phyloP scores from a whole-genome alignment of 768 basidiomycete species.

The Exidia glandulosa region DNA sequence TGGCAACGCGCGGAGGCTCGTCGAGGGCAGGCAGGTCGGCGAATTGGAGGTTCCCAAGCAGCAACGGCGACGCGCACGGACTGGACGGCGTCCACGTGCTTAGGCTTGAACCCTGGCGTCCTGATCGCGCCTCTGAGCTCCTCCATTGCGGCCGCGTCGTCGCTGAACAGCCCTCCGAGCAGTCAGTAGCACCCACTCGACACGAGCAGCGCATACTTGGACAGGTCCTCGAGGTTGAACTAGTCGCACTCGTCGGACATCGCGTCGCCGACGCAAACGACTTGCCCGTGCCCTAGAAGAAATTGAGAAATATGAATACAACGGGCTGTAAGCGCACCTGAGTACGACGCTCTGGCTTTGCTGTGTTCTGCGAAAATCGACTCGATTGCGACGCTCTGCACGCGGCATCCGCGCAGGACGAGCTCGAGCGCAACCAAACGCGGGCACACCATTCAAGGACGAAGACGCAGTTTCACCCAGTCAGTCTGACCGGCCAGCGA shows the following conservation, averaged over 20 bases:
- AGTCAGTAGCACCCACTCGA: slow-evolving; percentile 85
- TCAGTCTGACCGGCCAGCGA: slow-evolving; percentile 4
- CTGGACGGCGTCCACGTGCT: too few species aligned
- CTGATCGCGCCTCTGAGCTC: too few species aligned
- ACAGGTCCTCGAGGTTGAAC: slow-evolving; percentile 67
- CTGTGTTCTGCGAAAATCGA: slow-evolving; percentile 54
- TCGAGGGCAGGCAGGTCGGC: slow-evolving; percentile 58
- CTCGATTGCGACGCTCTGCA: too few species aligned
- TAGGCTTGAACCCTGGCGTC: too few species aligned
- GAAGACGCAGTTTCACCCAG: slow-evolving; percentile 19
- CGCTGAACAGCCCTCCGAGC: slow-evolving; percentile 77
- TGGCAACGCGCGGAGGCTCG: slow-evolving; percentile 46
- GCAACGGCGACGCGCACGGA: too few species aligned
- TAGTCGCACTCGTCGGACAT: slow-evolving; percentile 63
- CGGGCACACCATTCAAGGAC: too few species aligned
- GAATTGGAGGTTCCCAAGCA: slow-evolving; percentile 74
- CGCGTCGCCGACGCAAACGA: slow-evolving; percentile 77
- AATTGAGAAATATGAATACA: slow-evolving; percentile 7
- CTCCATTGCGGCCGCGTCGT: too few species aligned
- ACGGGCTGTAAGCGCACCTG: slow-evolving; percentile 38
- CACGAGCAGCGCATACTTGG: slow-evolving; percentile 73
- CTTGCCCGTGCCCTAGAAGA: slow-evolving; percentile 70
- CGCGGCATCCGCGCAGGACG: too few species aligned
- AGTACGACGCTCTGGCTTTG: slow-evolving; percentile 71
- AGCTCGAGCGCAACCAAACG: too few species aligned